phyloP scores from a whole-genome alignment of 2,329 filamentous ascomycete species.

The Rhynchosporium secalis region DNA sequence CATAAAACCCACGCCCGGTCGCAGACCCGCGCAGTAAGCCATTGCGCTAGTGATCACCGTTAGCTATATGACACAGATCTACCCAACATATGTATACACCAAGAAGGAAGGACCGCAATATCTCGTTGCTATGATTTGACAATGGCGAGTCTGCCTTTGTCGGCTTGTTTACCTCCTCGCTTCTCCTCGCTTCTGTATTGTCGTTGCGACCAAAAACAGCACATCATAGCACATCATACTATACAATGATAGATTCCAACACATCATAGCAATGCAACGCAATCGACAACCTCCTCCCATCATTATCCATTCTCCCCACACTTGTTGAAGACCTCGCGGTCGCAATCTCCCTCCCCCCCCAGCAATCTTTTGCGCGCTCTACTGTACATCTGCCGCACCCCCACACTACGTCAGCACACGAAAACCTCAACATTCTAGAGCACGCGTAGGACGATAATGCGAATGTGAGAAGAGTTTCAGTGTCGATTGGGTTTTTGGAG shows the following conservation, averaged over 20 bases:
- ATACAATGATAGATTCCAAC: neutral
- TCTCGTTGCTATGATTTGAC: conserved; percentile 20
- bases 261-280: too few relatives aligned
- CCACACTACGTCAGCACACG: conserved; percentile 18
- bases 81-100: conserved; percentile 63
- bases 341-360: neutral
- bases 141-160: conserved; percentile 11
- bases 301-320: too few relatives aligned
- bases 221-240: too few relatives aligned
- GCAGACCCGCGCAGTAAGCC: conserved; percentile 29
- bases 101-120: conserved; percentile 26
- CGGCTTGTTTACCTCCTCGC: neutral
- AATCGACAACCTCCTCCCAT: too few relatives aligned
- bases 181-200: neutral
- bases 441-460: conserved; percentile 1
- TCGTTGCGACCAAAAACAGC: neutral
- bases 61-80: conserved; percentile 50
- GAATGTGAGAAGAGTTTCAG: conserved; percentile 6
- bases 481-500: conserved; percentile 17
- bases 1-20: conserved; percentile 38
- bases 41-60: conserved; percentile 32
- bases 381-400: conserved; percentile 19
- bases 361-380: conserved; percentile 22
- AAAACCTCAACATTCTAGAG: conserved; percentile 22
- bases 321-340: too few relatives aligned